A percentile compares a stretch with the other conserved stretches of the same genome.
phyloP scores from a whole-genome alignment of 371 early-diverging fungal genomes.

The Parasitella parasitica region DNA sequence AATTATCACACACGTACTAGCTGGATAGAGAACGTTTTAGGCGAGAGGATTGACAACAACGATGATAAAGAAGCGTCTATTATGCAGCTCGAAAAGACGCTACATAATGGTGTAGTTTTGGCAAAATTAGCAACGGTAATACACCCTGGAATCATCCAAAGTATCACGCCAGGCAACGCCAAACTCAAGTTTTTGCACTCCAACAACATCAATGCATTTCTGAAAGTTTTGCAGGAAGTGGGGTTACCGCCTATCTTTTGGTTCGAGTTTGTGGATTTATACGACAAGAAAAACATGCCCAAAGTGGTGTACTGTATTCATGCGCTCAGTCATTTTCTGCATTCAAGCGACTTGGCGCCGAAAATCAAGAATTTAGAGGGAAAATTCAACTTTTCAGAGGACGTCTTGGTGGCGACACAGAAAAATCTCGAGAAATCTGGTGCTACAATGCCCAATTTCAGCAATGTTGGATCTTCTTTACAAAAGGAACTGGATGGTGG shows the following conservation, averaged over 20 bases:
- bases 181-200: constrained; percentile 95
- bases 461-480: constrained; percentile 71
- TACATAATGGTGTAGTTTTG: constrained; percentile 94
- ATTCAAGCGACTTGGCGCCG: constrained; percentile 83
- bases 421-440: constrained; percentile 81
- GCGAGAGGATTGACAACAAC: constrained; percentile 69
- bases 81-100: constrained; percentile 82
- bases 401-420: constrained; percentile 83
- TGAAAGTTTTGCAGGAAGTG: constrained; percentile 78
- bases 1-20: constrained; percentile 49
- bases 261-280: constrained; percentile 98
- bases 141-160: constrained; percentile 76
- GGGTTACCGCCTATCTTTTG: constrained; percentile 91
- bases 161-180: constrained; percentile 70
- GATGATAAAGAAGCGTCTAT: constrained; percentile 50
- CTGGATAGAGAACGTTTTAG: constrained; percentile 95
- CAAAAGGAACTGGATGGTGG: constrained; percentile 60
- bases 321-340: constrained; percentile 94
- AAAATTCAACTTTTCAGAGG: constrained; percentile 87
- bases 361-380: constrained; percentile 92
- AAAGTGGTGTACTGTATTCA: constrained; percentile 99
- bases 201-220: constrained; percentile 98
- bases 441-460: constrained; percentile 81
- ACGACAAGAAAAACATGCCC: constrained; percentile 99
- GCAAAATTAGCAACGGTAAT: constrained; percentile 91